A percentile compares a stretch with the other conserved stretches of the same genome.
phyloP scores from a whole-genome alignment of 306 rosid species.

The Gynostemma pentaphyllum region DNA sequence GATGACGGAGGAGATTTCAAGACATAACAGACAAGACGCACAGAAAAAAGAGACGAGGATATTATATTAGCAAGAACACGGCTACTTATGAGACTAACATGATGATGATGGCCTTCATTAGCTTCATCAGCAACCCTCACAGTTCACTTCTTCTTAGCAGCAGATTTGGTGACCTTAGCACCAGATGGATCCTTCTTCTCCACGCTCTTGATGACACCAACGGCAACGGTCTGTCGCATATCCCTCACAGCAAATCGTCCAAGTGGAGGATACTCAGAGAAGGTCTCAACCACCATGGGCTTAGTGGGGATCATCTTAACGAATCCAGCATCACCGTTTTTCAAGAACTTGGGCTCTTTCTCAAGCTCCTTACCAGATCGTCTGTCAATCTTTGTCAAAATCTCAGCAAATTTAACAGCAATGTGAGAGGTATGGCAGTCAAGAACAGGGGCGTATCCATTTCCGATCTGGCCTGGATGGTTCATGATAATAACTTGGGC shows the following conservation, averaged over 20 bases:
- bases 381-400: conserved; percentile 79
- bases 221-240: conserved; percentile 95
- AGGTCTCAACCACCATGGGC: conserved; percentile 89
- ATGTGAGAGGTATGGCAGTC: conserved; percentile 89
- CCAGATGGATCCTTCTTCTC: conserved; percentile 84
- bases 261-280: conserved; percentile 71
- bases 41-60: not conserved
- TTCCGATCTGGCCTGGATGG: conserved; percentile 90
- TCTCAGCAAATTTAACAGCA: conserved; percentile 70
- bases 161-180: conserved; percentile 69
- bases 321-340: conserved; percentile 80
- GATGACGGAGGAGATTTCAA: conserved; percentile 28
- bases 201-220: conserved; percentile 74
- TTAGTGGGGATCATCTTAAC: conserved; percentile 87
- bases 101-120: not conserved
- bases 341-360: conserved; percentile 83
- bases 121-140: conserved; percentile 17
- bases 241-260: conserved; percentile 90
- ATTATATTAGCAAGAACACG: too few species aligned
- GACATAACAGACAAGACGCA: not conserved
- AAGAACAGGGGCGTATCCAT: conserved; percentile 83
- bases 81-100: not conserved
- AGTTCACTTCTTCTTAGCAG: conserved; percentile 69
- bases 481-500: conserved; percentile 89
- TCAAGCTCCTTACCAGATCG: conserved; percentile 84